Conservation (phyloP, 2,329 filamentous ascomycete genomes). For the Apiospora saccharicola region DNA sequence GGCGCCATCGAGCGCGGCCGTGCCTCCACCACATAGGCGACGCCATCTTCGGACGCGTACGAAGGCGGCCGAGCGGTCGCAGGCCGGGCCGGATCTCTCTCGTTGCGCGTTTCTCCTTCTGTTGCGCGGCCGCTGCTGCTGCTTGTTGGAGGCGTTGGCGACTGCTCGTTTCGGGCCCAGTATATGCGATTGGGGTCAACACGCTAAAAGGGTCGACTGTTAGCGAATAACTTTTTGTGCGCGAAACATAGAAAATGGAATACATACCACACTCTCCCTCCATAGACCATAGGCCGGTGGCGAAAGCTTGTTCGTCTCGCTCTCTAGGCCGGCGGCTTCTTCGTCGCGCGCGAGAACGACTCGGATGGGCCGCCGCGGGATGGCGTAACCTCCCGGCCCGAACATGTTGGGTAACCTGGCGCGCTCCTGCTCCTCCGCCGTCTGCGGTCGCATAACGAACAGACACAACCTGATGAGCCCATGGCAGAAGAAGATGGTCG, state of each 20-base stretch:
- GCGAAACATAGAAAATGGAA: neutral
- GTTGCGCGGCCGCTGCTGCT: conserved; percentile 9
- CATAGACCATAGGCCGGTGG: conserved; percentile 89
- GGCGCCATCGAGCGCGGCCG: conserved; percentile 65
- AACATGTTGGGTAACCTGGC: conserved; percentile 49
- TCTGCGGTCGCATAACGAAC: conserved; percentile 60
- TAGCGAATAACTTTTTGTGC: neutral
- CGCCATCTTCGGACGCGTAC: conserved; percentile 78
- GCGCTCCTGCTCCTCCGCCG: conserved; percentile 39
- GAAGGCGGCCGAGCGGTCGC: conserved; percentile 69
- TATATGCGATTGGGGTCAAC: conserved; percentile 83
- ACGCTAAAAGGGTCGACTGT: conserved; percentile 52
- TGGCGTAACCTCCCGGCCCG: conserved; percentile 69
- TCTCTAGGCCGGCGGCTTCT: conserved; percentile 66
- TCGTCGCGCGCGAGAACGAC: conserved; percentile 80
- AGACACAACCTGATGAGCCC: conserved; percentile 77
- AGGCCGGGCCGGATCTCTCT: conserved; percentile 23
- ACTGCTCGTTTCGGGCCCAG: conserved; percentile 73
- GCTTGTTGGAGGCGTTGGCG: conserved; percentile 29
- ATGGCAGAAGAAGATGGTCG: conserved; percentile 83
- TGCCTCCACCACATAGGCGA: conserved; percentile 75
- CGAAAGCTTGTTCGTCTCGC: conserved; percentile 62
- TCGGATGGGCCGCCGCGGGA: conserved; percentile 76
- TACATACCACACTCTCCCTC: conserved; percentile 80
- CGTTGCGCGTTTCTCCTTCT: conserved; percentile 20